phyloP scores from a whole-genome alignment of 202 grass and related monocot species.

The Musa balbisiana region DNA sequence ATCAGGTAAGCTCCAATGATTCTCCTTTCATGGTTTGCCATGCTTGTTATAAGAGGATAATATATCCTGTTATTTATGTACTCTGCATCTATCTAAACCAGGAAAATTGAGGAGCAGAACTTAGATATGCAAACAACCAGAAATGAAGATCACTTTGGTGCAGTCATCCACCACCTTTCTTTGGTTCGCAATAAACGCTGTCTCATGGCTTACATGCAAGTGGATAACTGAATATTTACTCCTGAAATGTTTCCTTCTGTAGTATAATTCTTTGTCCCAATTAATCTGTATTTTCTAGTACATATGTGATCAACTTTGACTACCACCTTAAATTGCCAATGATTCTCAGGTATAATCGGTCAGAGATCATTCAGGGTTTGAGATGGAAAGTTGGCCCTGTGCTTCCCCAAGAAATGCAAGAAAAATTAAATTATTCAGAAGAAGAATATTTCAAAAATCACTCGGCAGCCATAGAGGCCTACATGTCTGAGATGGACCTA shows the following conservation, averaged over 20 bases:
- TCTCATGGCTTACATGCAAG: slow-evolving; percentile 93
- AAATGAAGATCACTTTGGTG: slow-evolving; percentile 91
- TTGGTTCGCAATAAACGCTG: slow-evolving; percentile 91
- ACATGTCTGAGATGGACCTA: slow-evolving; percentile 75
- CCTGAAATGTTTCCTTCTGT: background rate
- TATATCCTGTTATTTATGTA: background rate
- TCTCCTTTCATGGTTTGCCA: slow-evolving; percentile 2
- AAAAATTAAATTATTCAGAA: slow-evolving; percentile 77
- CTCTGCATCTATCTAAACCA: slow-evolving; percentile 25
- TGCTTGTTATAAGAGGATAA: background rate
- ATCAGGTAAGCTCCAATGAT: slow-evolving; percentile 46
- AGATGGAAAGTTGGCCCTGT: slow-evolving; percentile 84
- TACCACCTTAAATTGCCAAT: slow-evolving; percentile 5
- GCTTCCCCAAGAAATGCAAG: slow-evolving; percentile 84
- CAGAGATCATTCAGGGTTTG: slow-evolving; percentile 70
- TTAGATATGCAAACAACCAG: slow-evolving; percentile 66
- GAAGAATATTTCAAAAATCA: slow-evolving; percentile 87
- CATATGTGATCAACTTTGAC: background rate
- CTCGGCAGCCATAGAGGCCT: slow-evolving; percentile 60
- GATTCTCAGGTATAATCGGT: slow-evolving; percentile 55
- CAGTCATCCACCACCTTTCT: slow-evolving; percentile 86
- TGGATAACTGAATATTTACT: slow-evolving; percentile 12
- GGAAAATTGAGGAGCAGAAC: slow-evolving; percentile 85
- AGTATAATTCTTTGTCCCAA: no score
- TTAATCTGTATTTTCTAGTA: no score